Evolutionary conservation across 768 basidiomycete species (phyloP).

Genomic region (Podaxis pistillaris): DNA sequence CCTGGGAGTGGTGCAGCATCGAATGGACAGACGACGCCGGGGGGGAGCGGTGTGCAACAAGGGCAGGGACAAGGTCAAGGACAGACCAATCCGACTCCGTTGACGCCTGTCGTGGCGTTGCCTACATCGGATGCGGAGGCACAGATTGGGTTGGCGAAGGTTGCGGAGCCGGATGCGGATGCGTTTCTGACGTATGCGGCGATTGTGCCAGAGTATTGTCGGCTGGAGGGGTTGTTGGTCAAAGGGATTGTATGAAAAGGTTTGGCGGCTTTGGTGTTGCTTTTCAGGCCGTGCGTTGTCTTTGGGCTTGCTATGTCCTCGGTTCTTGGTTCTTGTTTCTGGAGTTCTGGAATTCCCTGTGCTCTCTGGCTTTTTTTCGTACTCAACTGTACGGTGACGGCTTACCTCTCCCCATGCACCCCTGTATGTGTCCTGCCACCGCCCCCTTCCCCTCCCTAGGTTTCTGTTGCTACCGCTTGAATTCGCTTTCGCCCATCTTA

Average conservation of each 20-base stretch:
- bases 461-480: too few species aligned
- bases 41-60: neutral
- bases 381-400: too few species aligned
- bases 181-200: conserved; percentile 85
- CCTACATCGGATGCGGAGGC: conserved; percentile 71
- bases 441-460: too few species aligned
- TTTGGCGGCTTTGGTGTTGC: neutral
- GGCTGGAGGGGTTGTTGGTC: conserved; percentile 76
- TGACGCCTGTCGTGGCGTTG: conserved; percentile 71
- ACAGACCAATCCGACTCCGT: conserved; percentile 52
- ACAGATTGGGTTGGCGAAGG: conserved; percentile 75
- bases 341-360: too few species aligned
- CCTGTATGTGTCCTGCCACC: too few species aligned
- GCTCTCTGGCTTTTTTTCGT: too few species aligned
- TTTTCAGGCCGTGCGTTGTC: neutral
- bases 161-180: conserved; percentile 82
- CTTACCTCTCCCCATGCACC: too few species aligned
- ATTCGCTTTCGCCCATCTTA: neutral
- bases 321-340: too few species aligned
- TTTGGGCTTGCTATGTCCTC: neutral
- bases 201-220: conserved; percentile 80
- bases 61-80: conserved; percentile 19
- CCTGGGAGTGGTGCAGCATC: conserved; percentile 31
- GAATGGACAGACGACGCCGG: conserved; percentile 8
- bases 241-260: conserved; percentile 51